Conservation (phyloP, 2,329 filamentous ascomycete genomes). For the Ophiocordyceps sinensis region DNA sequence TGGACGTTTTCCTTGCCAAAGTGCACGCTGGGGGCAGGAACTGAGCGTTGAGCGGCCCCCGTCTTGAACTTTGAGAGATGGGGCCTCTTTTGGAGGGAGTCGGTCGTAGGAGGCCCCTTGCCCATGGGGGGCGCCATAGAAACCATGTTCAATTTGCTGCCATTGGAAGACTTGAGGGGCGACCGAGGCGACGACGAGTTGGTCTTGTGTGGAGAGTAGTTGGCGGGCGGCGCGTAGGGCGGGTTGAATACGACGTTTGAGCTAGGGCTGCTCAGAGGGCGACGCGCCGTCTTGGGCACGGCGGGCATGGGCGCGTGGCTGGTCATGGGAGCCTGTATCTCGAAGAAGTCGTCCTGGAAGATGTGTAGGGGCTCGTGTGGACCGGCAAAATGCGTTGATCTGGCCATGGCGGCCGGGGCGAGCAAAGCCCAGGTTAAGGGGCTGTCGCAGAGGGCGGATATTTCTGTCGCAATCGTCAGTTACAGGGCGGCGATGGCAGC, state of each 20-base stretch:
- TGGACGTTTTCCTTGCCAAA: constrained; percentile 44
- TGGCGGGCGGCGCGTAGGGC: constrained; percentile 33
- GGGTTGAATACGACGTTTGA: constrained; percentile 56
- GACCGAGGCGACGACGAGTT: constrained; percentile 45
- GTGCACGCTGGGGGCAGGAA: constrained; percentile 24
- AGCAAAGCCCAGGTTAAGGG: not conserved
- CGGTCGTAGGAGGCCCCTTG: constrained; percentile 36
- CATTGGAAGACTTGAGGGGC: constrained; percentile 35
- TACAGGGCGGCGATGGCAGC: not conserved
- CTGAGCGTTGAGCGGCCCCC: constrained; percentile 32
- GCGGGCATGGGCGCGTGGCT: constrained; percentile 43
- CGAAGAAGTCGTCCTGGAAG: constrained; percentile 36
- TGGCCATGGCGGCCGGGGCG: constrained; percentile 35
- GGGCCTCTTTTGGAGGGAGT: constrained; percentile 56
- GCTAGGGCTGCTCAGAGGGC: constrained; percentile 34
- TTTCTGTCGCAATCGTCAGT: not conserved
- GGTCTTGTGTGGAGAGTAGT: constrained; percentile 57
- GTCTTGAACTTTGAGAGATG: constrained; percentile 45
- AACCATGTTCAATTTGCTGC: constrained; percentile 51
- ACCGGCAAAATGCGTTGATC: constrained; percentile 30
- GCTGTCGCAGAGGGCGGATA: not conserved
- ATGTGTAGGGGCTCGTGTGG: constrained; percentile 34
- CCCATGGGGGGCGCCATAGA: constrained; percentile 50
- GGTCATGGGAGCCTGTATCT: constrained; percentile 31
- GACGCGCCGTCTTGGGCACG: constrained; percentile 30